Percentiles rank a stretch among this genome's conserved stretches.
Evolutionary conservation across 2,329 filamentous ascomycete species (phyloP).

Genomic region (Tolypocladium sp.): DNA sequence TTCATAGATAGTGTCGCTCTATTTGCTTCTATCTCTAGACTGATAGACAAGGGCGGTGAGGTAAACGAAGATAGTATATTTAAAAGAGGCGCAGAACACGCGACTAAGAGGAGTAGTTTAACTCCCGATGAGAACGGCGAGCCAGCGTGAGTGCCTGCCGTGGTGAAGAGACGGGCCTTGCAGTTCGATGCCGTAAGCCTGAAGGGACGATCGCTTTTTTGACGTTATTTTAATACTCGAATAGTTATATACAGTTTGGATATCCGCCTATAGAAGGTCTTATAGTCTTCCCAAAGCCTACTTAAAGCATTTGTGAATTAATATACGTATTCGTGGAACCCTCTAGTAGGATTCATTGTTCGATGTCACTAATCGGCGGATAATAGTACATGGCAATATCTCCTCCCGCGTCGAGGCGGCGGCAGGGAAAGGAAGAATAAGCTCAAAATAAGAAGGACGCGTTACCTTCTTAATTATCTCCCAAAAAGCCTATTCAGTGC

Average conservation of each 20-base stretch:
- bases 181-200: not conserved
- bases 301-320: not conserved
- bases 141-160: not conserved
- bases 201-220: not conserved
- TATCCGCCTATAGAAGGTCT: not conserved
- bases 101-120: not conserved
- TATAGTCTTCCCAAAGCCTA: not conserved
- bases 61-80: not conserved
- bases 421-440: conserved; percentile 8
- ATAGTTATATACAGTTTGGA: too few relatives aligned
- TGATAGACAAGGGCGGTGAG: not conserved
- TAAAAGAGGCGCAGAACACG: not conserved
- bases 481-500: conserved; percentile 6
- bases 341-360: not conserved
- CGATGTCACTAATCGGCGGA: conserved; percentile 2
- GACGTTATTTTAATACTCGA: not conserved
- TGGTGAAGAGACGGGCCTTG: not conserved
- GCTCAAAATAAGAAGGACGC: conserved; percentile 7
- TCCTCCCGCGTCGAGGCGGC: conserved; percentile 6
- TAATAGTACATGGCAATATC: conserved; percentile 7
- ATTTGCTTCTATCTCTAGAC: not conserved
- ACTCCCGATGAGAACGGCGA: not conserved
- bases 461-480: conserved; percentile 8
- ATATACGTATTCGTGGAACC: not conserved
- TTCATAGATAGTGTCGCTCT: not conserved